A percentile compares a stretch with the other conserved stretches of the same genome.
Conservation (phyloP, 768 basidiomycete genomes). For the Trametes sanguinea region DNA sequence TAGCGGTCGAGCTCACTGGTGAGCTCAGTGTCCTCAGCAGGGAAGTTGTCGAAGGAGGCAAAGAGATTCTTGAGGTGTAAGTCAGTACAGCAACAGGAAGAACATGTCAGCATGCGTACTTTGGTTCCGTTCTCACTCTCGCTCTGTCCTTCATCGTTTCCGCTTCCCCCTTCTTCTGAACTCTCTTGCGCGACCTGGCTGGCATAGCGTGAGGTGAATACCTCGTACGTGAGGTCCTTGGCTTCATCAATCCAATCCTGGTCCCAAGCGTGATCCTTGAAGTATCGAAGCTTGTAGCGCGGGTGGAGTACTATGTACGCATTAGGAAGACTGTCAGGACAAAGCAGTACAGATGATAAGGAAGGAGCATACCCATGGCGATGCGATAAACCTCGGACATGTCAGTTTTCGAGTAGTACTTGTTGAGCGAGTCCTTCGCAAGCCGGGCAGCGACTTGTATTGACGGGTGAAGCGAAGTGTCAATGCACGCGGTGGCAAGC, state of each 20-base stretch:
- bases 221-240: background rate
- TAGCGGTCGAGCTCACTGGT: slow-evolving; percentile 33
- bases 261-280: slow-evolving; percentile 11
- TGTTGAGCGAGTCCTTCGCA: slow-evolving; percentile 34
- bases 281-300: slow-evolving; percentile 15
- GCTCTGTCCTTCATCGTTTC: too few relatives aligned
- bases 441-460: slow-evolving; percentile 30
- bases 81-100: background rate
- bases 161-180: too few relatives aligned
- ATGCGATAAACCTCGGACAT: slow-evolving; percentile 35
- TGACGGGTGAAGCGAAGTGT: slow-evolving; percentile 5
- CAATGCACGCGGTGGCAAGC: slow-evolving; percentile 1
- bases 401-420: slow-evolving; percentile 37
- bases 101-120: too few relatives aligned
- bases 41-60: slow-evolving; percentile 35
- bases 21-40: slow-evolving; percentile 13
- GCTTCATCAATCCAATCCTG: slow-evolving; percentile 9
- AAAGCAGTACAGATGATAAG: too few relatives aligned
- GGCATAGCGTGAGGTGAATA: background rate
- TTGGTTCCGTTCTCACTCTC: too few relatives aligned
- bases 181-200: too few relatives aligned
- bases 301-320: slow-evolving; percentile 23
- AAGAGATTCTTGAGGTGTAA: background rate
- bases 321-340: too few relatives aligned
- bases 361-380: slow-evolving; percentile 39